Percentiles rank a stretch among this genome's conserved stretches.
Conservation (phyloP, 495 filamentous ascomycete genomes). For the Thermothielavioides terrestris region DNA sequence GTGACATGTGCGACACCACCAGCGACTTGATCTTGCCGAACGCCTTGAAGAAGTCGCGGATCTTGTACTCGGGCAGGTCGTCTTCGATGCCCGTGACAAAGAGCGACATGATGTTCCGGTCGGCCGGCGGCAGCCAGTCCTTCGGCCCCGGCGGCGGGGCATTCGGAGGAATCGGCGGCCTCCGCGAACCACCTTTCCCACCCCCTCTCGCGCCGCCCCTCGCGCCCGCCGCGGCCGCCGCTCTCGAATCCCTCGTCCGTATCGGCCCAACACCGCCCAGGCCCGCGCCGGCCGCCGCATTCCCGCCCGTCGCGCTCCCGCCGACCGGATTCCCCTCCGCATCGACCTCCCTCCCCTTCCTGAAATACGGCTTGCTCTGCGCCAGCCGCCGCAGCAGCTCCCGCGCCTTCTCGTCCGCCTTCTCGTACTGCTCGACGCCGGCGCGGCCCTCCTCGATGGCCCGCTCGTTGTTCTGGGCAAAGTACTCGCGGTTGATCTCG, state of each 20-base stretch:
- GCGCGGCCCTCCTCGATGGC: constrained; percentile 82
- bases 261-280: constrained; percentile 55
- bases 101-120: constrained; percentile 77
- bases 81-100: constrained; percentile 96
- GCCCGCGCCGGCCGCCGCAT: constrained; percentile 37
- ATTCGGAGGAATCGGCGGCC: constrained; percentile 55
- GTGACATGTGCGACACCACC: constrained; percentile 91
- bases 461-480: constrained; percentile 92
- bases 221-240: constrained; percentile 43
- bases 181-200: constrained; percentile 27
- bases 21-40: constrained; percentile 83
- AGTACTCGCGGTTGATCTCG: constrained; percentile 91
- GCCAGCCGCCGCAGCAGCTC: constrained; percentile 80
- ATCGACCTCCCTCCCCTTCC: constrained; percentile 62
- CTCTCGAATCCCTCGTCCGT: constrained; percentile 54
- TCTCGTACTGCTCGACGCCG: constrained; percentile 80
- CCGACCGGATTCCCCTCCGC: constrained; percentile 44
- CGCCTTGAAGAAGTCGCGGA: constrained; percentile 80
- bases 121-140: constrained; percentile 75
- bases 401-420: constrained; percentile 90
- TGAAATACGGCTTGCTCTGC: constrained; percentile 88
- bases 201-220: no score
- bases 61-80: constrained; percentile 82
- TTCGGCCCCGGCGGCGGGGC: constrained; percentile 66
- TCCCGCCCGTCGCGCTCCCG: constrained; percentile 35